These are phyloP conservation scores for Mychonastes homosphaera DNA, from an alignment of 139 green algal species.

Conservation along the genomic window DNA sequence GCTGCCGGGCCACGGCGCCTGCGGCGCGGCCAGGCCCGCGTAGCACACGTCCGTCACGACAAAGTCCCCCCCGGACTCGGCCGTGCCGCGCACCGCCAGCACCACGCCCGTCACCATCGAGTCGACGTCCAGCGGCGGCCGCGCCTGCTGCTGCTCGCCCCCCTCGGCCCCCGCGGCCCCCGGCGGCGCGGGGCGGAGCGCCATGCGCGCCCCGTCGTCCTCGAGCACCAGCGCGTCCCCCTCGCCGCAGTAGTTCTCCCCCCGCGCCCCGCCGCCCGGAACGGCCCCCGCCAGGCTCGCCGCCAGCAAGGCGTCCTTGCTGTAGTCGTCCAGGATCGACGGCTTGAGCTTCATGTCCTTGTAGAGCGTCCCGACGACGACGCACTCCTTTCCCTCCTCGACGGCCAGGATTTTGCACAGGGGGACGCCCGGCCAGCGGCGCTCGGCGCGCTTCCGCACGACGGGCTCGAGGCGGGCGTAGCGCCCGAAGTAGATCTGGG, in stretches of 20 bases:
- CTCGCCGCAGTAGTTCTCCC: slow-evolving; percentile 47
- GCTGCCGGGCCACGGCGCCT: slow-evolving; percentile 22
- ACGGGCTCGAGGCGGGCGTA: slow-evolving; percentile 48
- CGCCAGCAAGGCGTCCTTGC: slow-evolving; percentile 42
- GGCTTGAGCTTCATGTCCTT: slow-evolving; percentile 97
- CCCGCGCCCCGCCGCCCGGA: not conserved
- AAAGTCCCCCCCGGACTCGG: slow-evolving; percentile 60
- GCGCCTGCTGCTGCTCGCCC: slow-evolving; percentile 57
- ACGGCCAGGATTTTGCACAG: slow-evolving; percentile 65
- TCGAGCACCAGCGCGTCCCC: slow-evolving; percentile 83
- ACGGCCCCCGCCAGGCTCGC: too few species aligned
- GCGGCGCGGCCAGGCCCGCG: slow-evolving; percentile 27
- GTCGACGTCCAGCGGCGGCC: not conserved
- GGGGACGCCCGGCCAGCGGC: slow-evolving; percentile 56
- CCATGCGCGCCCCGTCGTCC: slow-evolving; percentile 83
- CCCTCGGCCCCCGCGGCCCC: not conserved
- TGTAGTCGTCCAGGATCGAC: slow-evolving; percentile 92
- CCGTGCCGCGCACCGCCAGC: slow-evolving; percentile 58
- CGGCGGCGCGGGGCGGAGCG: slow-evolving; percentile 23
- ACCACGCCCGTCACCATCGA: slow-evolving; percentile 46
- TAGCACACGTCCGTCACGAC: slow-evolving; percentile 44
- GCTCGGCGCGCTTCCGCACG: slow-evolving; percentile 27
- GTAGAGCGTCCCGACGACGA: slow-evolving; percentile 85
- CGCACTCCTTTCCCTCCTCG: slow-evolving; percentile 52
- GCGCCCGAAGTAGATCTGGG: slow-evolving; percentile 84